These are phyloP conservation scores for Andrographis paniculata DNA, from an alignment of 305 asterid genomes.

Conservation along the genomic window DNA sequence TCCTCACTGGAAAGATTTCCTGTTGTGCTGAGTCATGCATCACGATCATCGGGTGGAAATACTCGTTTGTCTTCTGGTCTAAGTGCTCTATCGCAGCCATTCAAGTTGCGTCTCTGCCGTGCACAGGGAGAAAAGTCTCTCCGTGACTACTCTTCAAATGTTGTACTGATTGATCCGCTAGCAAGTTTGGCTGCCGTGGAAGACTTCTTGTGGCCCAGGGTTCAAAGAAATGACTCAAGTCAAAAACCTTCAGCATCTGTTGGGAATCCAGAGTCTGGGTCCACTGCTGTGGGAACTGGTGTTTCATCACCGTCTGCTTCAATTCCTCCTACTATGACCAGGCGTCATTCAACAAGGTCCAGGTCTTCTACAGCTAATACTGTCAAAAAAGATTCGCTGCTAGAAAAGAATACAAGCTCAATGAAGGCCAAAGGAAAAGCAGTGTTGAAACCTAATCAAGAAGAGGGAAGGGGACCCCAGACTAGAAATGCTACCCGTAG, in stretches of 20 bases:
- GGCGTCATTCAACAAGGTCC: slow-evolving; percentile 75
- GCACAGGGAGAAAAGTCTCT: slow-evolving; percentile 92
- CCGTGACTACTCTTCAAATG: slow-evolving; percentile 93
- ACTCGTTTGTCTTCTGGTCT: slow-evolving; percentile 91
- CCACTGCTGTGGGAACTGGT: slow-evolving; percentile 44
- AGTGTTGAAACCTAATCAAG: slow-evolving; percentile 62
- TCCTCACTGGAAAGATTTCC: slow-evolving; percentile 94
- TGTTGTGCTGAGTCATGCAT: slow-evolving; percentile 81
- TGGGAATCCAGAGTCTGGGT: slow-evolving; percentile 58
- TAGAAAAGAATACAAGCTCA: slow-evolving; percentile 52
- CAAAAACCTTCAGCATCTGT: slow-evolving; percentile 55
- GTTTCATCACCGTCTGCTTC: slow-evolving; percentile 55
- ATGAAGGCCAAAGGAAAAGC: slow-evolving; percentile 93
- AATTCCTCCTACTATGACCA: slow-evolving; percentile 51
- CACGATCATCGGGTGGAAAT: slow-evolving; percentile 75
- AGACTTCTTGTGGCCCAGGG: slow-evolving; percentile 92
- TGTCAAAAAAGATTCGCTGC: slow-evolving; percentile 45
- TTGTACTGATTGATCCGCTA: slow-evolving; percentile 86
- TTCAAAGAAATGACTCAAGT: slow-evolving; percentile 74
- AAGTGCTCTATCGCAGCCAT: slow-evolving; percentile 82
- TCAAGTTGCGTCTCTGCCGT: slow-evolving; percentile 95
- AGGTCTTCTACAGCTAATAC: slow-evolving; percentile 61
- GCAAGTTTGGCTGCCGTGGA: slow-evolving; percentile 97
- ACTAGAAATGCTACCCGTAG: slow-evolving; percentile 83
- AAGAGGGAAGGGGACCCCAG: slow-evolving; percentile 81